Evolutionary conservation across 2,329 filamentous ascomycete species (phyloP), one percentile per base, ranked within the genome.

Genomic region (Arthroderma uncinatum): DNA sequence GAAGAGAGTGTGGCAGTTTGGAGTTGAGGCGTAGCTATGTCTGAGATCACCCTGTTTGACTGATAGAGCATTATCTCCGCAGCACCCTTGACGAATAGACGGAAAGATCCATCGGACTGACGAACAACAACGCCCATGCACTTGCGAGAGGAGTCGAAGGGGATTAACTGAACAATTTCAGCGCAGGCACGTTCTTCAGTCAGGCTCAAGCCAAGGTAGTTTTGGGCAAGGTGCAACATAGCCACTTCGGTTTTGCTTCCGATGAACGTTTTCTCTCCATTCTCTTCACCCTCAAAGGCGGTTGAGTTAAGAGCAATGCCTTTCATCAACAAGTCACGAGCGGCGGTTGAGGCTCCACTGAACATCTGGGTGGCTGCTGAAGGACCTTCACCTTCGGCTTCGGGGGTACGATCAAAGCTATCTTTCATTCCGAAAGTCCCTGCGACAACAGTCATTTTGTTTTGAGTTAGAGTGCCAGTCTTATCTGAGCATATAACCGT

Each of bases 401-500:
- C 62, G 7, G 64, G 37, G 12, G 64, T 68, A 57, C 77, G 77
- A 54, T 74, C 76, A 66, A 85, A 84, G 58, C 78, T 76, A 39
- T 78, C 76, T 59, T 75, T 75, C 12, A 78, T 78, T 30, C 85
- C 85, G 40, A 88, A 71, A 4, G 84, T 83, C 5, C 85, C 86
- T 25, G 86, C 83, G 30, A 90, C 86, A 1, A 89, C 85, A 0
- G 83, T 86, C 84, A 87, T 87, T 68, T 83, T 82, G 66, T 87
- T 87, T 58, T 86, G 84, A 0, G 85, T 89, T 16, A 89, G 72
- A 4, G 85, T 89, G 53, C 85, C 85, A 1, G 85, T 89, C 71
- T 89, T 89, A 69, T 89, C 87, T 2, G 87, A 90, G 70, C 87
- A 92, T 36, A 92, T 85, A 0, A 86, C 86, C 0, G 84, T 87